phyloP scores from a whole-genome alignment of 176 grass and related monocot species.

The Melocanna baccifera region DNA sequence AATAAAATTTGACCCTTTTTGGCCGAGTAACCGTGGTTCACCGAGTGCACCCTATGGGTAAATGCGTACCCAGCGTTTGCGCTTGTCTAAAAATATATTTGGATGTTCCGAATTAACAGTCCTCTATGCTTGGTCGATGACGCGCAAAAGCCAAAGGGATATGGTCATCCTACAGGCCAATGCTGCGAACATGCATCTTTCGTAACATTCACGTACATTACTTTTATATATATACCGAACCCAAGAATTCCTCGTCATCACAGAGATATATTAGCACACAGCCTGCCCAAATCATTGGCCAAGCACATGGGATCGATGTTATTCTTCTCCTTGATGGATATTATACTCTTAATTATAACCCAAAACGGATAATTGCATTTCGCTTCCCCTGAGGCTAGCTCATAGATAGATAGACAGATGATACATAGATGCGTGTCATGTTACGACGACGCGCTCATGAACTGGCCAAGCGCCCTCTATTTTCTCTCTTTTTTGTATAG shows the following conservation, averaged over 20 bases:
- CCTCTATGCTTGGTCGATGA: neutral
- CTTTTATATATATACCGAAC: neutral
- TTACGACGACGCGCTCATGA: neutral
- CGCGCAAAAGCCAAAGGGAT: neutral
- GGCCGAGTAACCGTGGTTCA: too few species aligned
- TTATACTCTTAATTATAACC: neutral
- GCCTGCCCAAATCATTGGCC: constrained; percentile 29
- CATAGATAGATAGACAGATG: neutral
- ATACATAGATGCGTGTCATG: neutral
- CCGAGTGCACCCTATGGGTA: too few species aligned
- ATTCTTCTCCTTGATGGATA: neutral
- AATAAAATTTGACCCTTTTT: too few species aligned
- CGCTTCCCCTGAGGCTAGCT: neutral
- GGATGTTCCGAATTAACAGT: neutral
- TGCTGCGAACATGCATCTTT: constrained; percentile 29
- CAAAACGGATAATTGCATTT: neutral
- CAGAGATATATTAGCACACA: neutral
- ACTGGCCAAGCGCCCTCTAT: constrained; percentile 10
- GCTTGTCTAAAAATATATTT: too few species aligned
- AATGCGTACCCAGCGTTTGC: too few species aligned
- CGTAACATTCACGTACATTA: constrained; percentile 35
- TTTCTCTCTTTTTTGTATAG: neutral
- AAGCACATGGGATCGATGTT: constrained; percentile 24
- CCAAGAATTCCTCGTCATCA: constrained; percentile 26
- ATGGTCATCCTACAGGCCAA: constrained; percentile 16